phyloP scores from a whole-genome alignment of 805 yeast genomes.

The Wickerhamiella qilinensis region DNA sequence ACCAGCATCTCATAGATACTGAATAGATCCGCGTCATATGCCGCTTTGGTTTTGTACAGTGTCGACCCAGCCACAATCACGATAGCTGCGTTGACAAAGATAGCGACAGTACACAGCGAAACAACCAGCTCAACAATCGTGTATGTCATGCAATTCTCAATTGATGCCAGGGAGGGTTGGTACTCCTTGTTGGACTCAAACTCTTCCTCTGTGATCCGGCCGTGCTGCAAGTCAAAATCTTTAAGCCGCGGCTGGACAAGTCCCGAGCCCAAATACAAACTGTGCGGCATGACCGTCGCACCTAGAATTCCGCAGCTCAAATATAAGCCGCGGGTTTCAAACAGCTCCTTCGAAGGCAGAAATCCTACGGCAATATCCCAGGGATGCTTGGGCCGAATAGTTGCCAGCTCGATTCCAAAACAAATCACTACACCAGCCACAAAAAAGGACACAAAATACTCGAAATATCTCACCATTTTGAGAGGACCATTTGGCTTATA shows the following conservation, averaged over 20 bases:
- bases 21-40: slow-evolving; percentile 66
- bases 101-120: slow-evolving; percentile 71
- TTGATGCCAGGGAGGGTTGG: slow-evolving; percentile 67
- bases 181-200: slow-evolving; percentile 20
- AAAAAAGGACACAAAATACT: slow-evolving; percentile 50
- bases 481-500: slow-evolving; percentile 65
- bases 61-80: slow-evolving; percentile 87
- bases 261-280: slow-evolving; percentile 71
- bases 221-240: slow-evolving; percentile 51
- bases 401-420: slow-evolving; percentile 49
- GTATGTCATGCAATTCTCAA: slow-evolving; percentile 60
- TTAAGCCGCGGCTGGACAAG: slow-evolving; percentile 70
- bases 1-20: slow-evolving; percentile 61
- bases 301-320: slow-evolving; percentile 74
- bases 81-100: slow-evolving; percentile 85
- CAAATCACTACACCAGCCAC: slow-evolving; percentile 65
- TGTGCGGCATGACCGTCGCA: slow-evolving; percentile 93
- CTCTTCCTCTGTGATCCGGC: slow-evolving; percentile 16
- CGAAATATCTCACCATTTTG: slow-evolving; percentile 62
- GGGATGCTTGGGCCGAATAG: slow-evolving; percentile 31
- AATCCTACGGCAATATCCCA: slow-evolving; percentile 46
- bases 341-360: slow-evolving; percentile 45
- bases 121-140: slow-evolving; percentile 72
- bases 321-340: slow-evolving; percentile 51
- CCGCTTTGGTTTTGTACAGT: slow-evolving; percentile 45